Conservation (phyloP, 352 stramenopile species). For the Phytophthora macrochlamydospora region DNA sequence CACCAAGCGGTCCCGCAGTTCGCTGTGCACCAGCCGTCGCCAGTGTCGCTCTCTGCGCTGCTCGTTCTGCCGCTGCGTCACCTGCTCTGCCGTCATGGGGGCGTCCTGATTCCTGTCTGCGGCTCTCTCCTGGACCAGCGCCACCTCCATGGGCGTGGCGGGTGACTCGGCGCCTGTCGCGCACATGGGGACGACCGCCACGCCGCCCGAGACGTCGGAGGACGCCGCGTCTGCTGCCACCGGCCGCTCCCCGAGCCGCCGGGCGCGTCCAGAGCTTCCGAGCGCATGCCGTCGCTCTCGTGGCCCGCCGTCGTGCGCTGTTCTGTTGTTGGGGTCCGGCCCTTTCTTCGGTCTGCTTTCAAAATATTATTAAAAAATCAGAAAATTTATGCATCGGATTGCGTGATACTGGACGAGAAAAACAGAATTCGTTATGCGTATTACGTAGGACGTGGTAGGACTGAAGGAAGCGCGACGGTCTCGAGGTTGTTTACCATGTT, state of each 20-base stretch:
- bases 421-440: too few species aligned
- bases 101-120: constrained; percentile 9
- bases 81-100: constrained; percentile 23
- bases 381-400: too few species aligned
- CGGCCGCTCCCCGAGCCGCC: constrained; percentile 9
- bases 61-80: constrained; percentile 38
- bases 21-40: constrained; percentile 38
- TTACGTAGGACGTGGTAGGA: too few species aligned
- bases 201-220: neutral
- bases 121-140: constrained; percentile 8
- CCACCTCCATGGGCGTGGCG: constrained; percentile 35
- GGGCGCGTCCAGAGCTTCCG: constrained; percentile 28
- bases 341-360: neutral
- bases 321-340: neutral
- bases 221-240: neutral
- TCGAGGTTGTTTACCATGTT: too few species aligned
- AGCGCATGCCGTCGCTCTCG: constrained; percentile 27
- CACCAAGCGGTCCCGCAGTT: constrained; percentile 39
- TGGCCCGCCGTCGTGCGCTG: constrained; percentile 12
- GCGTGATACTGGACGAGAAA: too few species aligned
- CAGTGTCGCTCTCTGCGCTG: constrained; percentile 39
- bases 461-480: too few species aligned
- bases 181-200: constrained; percentile 14
- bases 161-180: constrained; percentile 28
- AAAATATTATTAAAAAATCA: too few species aligned